Evolutionary conservation across 345 rosid genomes (phyloP).

Genomic region (Kandelia obovata): DNA sequence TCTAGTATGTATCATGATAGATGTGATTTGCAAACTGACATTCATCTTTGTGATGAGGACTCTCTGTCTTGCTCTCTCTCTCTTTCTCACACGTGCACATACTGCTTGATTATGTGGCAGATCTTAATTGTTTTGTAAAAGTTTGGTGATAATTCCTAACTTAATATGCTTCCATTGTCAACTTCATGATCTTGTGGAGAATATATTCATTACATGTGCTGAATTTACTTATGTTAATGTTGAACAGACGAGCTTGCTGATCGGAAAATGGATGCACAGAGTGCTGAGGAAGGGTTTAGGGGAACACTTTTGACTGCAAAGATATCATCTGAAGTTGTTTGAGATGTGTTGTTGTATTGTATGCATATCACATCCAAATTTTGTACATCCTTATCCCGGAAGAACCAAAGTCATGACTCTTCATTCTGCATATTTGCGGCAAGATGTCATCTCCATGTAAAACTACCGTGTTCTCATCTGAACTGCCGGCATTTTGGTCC

Average conservation of each 20-base stretch:
- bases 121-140: too few relatives aligned
- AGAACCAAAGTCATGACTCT: slow-evolving; percentile 3
- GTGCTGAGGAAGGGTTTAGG: slow-evolving; percentile 78
- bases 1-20: too few relatives aligned
- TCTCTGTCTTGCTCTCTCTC: too few relatives aligned
- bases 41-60: too few relatives aligned
- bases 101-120: too few relatives aligned
- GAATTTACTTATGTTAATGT: slow-evolving; percentile 5
- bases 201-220: background rate
- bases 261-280: slow-evolving; percentile 52
- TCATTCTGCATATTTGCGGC: slow-evolving; percentile 15
- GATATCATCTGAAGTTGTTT: slow-evolving; percentile 61
- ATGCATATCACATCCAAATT: background rate
- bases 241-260: slow-evolving; percentile 76
- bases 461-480: background rate
- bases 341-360: slow-evolving; percentile 17
- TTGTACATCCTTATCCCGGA: slow-evolving; percentile 17
- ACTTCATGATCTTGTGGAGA: too few relatives aligned
- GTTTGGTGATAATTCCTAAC: too few relatives aligned
- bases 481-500: too few relatives aligned
- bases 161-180: too few relatives aligned
- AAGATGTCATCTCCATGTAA: background rate
- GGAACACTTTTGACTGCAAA: slow-evolving; percentile 81
- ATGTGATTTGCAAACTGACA: too few relatives aligned
- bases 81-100: too few relatives aligned